Base-by-base conservation (phyloP, 2,329 filamentous ascomycete species). In the Aspergillus neotritici region DNA sequence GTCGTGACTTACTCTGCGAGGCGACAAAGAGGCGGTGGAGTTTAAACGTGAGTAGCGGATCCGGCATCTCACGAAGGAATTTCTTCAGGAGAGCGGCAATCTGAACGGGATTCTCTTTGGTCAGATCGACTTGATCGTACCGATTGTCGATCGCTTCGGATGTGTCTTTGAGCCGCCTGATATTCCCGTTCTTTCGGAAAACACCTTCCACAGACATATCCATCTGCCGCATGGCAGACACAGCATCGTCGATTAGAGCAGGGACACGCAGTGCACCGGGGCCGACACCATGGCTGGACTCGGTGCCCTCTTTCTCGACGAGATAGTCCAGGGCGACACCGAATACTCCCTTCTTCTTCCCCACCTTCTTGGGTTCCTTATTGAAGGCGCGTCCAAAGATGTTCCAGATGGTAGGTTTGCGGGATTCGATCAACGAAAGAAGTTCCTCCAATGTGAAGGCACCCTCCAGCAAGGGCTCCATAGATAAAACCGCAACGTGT, bases 161-260 rank as follows among this genome's bases (percentile, higher is more conserved):
- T 5, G 94, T 75, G 49, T 95, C 90, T 55, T 86, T 87, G 34
- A 96, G 76, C 54, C 90, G 87, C 66, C 93, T 91, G 71, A 98
- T 96, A 66, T 97, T 98, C 56, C 93, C 93, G 59, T 97, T 98
- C 77, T 98, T 98, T 56, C 93, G 83, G 79, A 98, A 98, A 15
- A 98, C 90, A 57, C 93, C 93, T 67, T 98, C 93, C 1, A 98
- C 88, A 2, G 91, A 97, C 72, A 98, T 89, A 65, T 98, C 93
- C 88, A 98, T 97, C 67, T 91, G 93, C 56, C 90, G 83, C 87
- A 98, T 95, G 10, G 90, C 89, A 4, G 87, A 86, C 31, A 98
- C 84, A 37, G 91, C 83, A 62, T 96, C 91, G 59, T 97, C 91
- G n/a, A 98, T 79, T 40, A 98, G 76, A n/a, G 88, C 86, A 3